A percentile compares a stretch with the other conserved stretches of the same genome.
phyloP scores from a whole-genome alignment of 495 filamentous ascomycete genomes.

The Oleoguttula mirabilis region DNA sequence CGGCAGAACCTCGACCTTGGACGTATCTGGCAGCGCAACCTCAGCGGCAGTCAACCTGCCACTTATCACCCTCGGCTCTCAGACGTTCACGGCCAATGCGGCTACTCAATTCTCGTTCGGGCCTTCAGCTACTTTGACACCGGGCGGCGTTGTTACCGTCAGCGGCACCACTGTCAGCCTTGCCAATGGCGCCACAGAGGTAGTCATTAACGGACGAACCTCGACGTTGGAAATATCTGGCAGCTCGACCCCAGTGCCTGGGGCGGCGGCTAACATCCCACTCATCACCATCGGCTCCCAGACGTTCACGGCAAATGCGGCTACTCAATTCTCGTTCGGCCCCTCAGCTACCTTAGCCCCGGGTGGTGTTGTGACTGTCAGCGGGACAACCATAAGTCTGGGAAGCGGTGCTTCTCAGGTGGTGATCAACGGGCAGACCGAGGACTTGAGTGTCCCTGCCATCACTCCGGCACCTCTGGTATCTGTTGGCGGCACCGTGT shows the following conservation, averaged over 20 bases:
- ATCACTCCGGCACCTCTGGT: slow-evolving; percentile 18
- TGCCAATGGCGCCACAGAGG: slow-evolving; percentile 18
- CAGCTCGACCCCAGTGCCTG: slow-evolving; percentile 3
- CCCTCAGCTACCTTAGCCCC: slow-evolving; percentile 24
- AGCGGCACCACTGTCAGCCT: slow-evolving; percentile 24
- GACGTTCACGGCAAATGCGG: slow-evolving; percentile 27
- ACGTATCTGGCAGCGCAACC: not conserved
- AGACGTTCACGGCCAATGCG: slow-evolving; percentile 27
- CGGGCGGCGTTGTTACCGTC: slow-evolving; percentile 27
- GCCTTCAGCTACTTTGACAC: slow-evolving; percentile 23
- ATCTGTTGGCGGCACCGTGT: slow-evolving; percentile 17
- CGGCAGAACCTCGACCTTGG: slow-evolving; percentile 20
- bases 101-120: slow-evolving; percentile 27
- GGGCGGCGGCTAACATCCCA: slow-evolving; percentile 18
- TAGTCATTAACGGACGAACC: slow-evolving; percentile 18
- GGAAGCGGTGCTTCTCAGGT: slow-evolving; percentile 18
- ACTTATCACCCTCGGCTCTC: slow-evolving; percentile 19
- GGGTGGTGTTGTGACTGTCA: slow-evolving; percentile 23
- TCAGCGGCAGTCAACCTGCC: slow-evolving; percentile 9
- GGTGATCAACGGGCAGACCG: slow-evolving; percentile 26
- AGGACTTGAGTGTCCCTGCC: slow-evolving; percentile 9
- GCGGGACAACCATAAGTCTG: slow-evolving; percentile 20
- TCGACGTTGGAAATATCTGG: not conserved
- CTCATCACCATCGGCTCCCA: slow-evolving; percentile 25
- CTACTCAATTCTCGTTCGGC: slow-evolving; percentile 26